Conservation (phyloP, 1,284 basidiomycete species). For the Fistulinella cinereoalba region DNA sequence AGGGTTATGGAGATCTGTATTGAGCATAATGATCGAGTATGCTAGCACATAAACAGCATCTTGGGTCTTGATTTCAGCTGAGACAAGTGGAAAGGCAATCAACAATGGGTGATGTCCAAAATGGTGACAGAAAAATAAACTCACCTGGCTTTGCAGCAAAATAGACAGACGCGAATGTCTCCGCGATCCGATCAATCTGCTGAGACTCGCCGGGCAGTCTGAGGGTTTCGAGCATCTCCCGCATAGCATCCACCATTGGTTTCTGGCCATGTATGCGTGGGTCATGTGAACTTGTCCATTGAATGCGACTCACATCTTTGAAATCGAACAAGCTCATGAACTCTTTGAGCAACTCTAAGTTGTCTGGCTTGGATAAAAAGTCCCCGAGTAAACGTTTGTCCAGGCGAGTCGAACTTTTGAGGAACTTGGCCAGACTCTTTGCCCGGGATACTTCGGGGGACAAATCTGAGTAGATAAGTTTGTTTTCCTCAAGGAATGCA, state of each 20-base stretch:
- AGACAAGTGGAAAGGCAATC: constrained; percentile 5
- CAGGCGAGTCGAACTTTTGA: constrained; percentile 82
- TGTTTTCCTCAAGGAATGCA: constrained; percentile 87
- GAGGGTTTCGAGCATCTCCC: constrained; percentile 92
- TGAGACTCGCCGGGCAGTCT: constrained; percentile 94
- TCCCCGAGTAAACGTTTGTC: constrained; percentile 96
- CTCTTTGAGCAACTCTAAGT: constrained; percentile 79
- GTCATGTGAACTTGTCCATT: constrained; percentile 8
- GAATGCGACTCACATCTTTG: constrained; percentile 59
- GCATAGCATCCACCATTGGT: constrained; percentile 92
- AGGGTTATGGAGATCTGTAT: constrained; percentile 98
- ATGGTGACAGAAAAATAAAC: constrained; percentile 7
- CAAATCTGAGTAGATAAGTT: constrained; percentile 72
- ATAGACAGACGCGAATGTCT: constrained; percentile 91
- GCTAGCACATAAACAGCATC: constrained; percentile 95
- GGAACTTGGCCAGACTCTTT: constrained; percentile 75
- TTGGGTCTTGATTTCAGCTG: constrained; percentile 87
- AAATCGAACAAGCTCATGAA: constrained; percentile 94
- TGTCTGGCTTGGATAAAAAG: constrained; percentile 89
- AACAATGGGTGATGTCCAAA: constrained; percentile 1
- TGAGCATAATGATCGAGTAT: constrained; percentile 97
- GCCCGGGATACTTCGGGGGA: constrained; percentile 54
- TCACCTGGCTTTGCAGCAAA: constrained; percentile 81
- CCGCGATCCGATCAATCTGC: constrained; percentile 92
- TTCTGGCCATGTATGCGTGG: constrained; percentile 54